Base-by-base conservation (phyloP, 352 stramenopile species). In the Globisporangium splendens region DNA sequence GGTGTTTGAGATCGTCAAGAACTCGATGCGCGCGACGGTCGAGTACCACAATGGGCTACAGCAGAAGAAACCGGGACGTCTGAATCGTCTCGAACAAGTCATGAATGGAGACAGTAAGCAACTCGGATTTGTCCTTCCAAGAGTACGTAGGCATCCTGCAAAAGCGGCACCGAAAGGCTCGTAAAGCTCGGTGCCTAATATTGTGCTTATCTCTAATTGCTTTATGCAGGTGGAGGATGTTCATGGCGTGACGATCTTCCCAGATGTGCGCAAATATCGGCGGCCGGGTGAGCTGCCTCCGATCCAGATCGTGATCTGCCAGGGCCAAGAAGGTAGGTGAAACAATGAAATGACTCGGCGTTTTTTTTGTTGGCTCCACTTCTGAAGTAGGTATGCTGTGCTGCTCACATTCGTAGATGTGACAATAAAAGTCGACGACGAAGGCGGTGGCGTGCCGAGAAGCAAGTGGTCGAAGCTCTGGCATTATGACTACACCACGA, bases 401-500 rank as follows among this genome's bases (percentile, higher is more conserved):
- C 13, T 50, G 8, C 15, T 57, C 6, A 14, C 47, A 12, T 10
- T 39, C 3, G 22, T 48, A 71, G 83, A 93, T 60, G 67, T 98
- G 18, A 98, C 98, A 2, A 99, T 99, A 64, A 99, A 99, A 72
- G 88, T 99, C 39, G 96, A 83, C 33, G 98, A 99, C 71, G 96
- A 99, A 74, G 98, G 97, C 21, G 97, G 98, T 46, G 98, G 97
- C 49, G 98, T 99, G 64, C 87, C 89, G 13, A 83, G 98, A 33
- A 98, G 87, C 63, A 91, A 98, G 49, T 98, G 98, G 84, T 87
- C 93, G 41, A 95, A 97, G 57, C 93, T 99, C 63, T 99, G 96
- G 95, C 95, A 93, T 51, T 99, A 99, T 66, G 84, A 99, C 28
- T 99, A 99, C 77, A 99, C 97, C n/a, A 99, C 97, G 10, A 98